phyloP scores from a whole-genome alignment of 768 basidiomycete species.

The Cubamyces sp. region DNA sequence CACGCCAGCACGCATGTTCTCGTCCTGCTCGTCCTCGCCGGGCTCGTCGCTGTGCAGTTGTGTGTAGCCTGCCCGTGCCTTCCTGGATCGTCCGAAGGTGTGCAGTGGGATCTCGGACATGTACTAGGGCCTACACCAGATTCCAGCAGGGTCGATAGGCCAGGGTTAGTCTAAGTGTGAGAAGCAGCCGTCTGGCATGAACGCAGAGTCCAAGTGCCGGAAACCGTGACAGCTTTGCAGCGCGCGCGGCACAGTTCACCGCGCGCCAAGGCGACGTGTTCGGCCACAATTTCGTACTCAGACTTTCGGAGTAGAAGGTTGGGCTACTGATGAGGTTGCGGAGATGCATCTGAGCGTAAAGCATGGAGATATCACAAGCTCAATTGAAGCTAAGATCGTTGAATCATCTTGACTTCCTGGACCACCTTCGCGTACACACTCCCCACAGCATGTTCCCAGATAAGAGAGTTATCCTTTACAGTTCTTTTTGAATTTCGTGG shows the following conservation, averaged over 20 bases:
- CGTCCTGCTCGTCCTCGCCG: slow-evolving; percentile 32
- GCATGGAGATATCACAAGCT: too few relatives aligned
- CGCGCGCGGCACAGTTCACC: background rate
- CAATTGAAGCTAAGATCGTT: too few relatives aligned
- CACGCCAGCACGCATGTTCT: slow-evolving; percentile 36
- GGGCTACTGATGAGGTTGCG: too few relatives aligned
- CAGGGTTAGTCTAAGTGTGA: slow-evolving; percentile 6
- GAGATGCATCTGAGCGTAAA: too few relatives aligned
- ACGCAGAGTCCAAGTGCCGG: background rate
- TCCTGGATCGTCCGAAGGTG: slow-evolving; percentile 55
- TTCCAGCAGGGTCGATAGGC: slow-evolving; percentile 10
- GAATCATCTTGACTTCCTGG: too few relatives aligned
- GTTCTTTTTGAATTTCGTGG: slow-evolving; percentile 27
- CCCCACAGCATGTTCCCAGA: too few relatives aligned
- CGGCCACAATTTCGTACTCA: background rate
- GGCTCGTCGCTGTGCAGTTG: slow-evolving; percentile 42
- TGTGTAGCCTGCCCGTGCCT: slow-evolving; percentile 50
- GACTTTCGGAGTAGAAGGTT: too few relatives aligned
- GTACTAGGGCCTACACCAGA: slow-evolving; percentile 25
- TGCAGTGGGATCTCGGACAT: slow-evolving; percentile 80
- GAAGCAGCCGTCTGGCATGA: slow-evolving; percentile 1
- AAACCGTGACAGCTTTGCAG: background rate
- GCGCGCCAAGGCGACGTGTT: background rate
- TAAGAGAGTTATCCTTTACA: slow-evolving; percentile 18
- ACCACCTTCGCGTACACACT: too few relatives aligned